Percentiles rank a stretch among this genome's conserved stretches.
These are phyloP conservation scores for Thraustochytrium sp. DNA, from an alignment of 352 stramenopile species.

Conservation along the genomic window DNA sequence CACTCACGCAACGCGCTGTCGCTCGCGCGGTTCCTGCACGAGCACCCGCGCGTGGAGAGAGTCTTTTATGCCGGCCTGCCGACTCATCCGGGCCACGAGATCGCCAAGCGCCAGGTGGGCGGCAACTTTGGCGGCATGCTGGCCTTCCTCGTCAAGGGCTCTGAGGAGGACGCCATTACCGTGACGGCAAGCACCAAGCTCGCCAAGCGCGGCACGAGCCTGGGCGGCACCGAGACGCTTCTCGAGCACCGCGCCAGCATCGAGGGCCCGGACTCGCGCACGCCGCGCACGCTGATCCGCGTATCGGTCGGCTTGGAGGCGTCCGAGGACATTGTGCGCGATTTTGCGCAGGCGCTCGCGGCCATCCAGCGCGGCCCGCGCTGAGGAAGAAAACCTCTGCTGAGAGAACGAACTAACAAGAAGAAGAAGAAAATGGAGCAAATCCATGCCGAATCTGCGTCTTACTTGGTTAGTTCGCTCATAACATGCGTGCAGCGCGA, in stretches of 20 bases:
- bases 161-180: conserved; percentile 56
- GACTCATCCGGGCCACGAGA: conserved; percentile 25
- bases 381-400: too few relatives aligned
- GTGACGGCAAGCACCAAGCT: conserved; percentile 55
- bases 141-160: conserved; percentile 58
- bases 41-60: background rate
- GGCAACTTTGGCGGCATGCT: conserved; percentile 60
- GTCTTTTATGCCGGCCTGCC: conserved; percentile 44
- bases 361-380: too few relatives aligned
- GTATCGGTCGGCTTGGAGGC: conserved; percentile 62
- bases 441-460: too few relatives aligned
- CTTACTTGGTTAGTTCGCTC: background rate
- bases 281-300: conserved; percentile 58
- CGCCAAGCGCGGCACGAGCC: conserved; percentile 59
- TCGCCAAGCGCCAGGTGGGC: background rate
- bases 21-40: conserved; percentile 32
- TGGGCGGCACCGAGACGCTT: conserved; percentile 68
- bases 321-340: conserved; percentile 58
- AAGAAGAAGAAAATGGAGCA: too few relatives aligned
- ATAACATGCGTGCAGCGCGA: background rate
- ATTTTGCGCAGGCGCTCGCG: conserved; percentile 57
- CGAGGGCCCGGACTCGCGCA: conserved; percentile 55
- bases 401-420: too few relatives aligned
- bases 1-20: background rate
- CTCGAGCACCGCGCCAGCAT: conserved; percentile 68